Evolutionary conservation across 129 eudicot species (phyloP).

Genomic region (Mikania micrantha): DNA sequence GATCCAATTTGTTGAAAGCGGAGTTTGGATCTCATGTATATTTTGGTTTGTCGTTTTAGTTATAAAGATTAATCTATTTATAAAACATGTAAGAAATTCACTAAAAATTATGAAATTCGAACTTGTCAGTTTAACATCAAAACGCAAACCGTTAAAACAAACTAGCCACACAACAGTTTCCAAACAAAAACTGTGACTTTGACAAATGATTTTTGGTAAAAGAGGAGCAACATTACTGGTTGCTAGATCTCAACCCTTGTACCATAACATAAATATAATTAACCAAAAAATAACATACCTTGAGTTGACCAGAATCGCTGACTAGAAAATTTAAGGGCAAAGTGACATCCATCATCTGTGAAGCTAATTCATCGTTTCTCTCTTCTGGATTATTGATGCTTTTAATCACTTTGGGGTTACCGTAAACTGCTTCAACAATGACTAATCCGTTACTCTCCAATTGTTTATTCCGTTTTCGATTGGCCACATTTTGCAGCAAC

Average conservation of each 20-base stretch:
- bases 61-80: background rate
- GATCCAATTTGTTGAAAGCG: too few species aligned
- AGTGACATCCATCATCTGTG: conserved; percentile 71
- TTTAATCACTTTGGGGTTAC: conserved; percentile 48
- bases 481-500: conserved; percentile 68
- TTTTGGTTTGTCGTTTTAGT: background rate
- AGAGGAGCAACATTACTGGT: background rate
- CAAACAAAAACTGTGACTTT: too few species aligned
- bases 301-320: conserved; percentile 77
- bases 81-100: background rate
- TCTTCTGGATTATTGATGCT: conserved; percentile 33
- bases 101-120: background rate
- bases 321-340: conserved; percentile 82
- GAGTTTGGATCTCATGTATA: background rate
- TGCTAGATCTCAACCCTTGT: too few species aligned
- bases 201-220: too few species aligned
- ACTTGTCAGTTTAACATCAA: background rate
- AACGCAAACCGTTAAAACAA: background rate
- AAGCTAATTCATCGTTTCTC: conserved; percentile 46
- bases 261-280: background rate
- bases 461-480: conserved; percentile 71
- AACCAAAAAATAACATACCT: conserved; percentile 37
- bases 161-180: too few species aligned
- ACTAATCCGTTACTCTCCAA: conserved; percentile 64
- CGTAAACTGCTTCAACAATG: conserved; percentile 70